Conservation (phyloP, 1,139 yeast species). For the Diutina siamensis region DNA sequence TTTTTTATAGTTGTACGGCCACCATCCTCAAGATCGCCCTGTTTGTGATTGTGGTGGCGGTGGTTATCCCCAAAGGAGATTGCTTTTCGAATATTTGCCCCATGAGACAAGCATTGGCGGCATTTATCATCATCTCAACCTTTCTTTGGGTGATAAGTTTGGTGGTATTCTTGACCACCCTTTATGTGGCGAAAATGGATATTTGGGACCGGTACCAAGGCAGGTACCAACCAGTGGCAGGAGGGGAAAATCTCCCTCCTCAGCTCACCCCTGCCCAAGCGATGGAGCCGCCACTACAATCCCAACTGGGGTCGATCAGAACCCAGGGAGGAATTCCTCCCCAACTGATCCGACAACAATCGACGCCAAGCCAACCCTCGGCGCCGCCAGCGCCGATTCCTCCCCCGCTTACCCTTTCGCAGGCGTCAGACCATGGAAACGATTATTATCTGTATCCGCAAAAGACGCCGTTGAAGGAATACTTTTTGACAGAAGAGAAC, state of each 20-base stretch:
- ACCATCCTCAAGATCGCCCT: constrained; percentile 22
- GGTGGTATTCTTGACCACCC: constrained; percentile 29
- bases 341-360: neutral
- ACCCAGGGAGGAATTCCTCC: neutral
- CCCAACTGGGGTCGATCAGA: neutral
- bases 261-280: constrained; percentile 2
- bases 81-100: constrained; percentile 19
- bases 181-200: constrained; percentile 27
- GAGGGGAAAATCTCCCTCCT: neutral
- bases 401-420: neutral
- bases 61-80: constrained; percentile 15
- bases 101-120: constrained; percentile 26
- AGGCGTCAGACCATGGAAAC: neutral
- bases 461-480: constrained; percentile 15
- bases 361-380: neutral
- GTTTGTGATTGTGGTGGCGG: constrained; percentile 20
- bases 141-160: constrained; percentile 30
- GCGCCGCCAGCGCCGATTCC: neutral
- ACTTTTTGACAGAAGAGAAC: constrained; percentile 22
- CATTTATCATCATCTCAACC: constrained; percentile 28
- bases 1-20: constrained; percentile 29
- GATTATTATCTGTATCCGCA: constrained; percentile 2
- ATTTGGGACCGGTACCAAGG: neutral
- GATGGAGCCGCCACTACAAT: neutral
- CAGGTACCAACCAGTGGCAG: neutral